These are phyloP conservation scores for Camellia granthamiana DNA, from an alignment of 148 eudicot genomes.

Conservation along the genomic window DNA sequence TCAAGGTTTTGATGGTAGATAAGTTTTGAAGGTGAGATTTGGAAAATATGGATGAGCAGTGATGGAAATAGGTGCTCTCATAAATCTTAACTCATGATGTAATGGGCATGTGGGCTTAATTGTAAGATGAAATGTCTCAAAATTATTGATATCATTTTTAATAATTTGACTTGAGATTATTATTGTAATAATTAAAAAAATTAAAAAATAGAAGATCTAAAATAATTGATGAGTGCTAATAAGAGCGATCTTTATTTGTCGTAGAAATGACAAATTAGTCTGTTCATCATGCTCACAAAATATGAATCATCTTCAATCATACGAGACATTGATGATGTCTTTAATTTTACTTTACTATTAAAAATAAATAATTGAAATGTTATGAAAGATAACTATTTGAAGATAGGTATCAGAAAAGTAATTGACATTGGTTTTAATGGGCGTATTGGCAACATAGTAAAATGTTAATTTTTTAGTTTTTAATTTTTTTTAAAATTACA, in stretches of 20 bases:
- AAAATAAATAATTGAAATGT: not conserved
- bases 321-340: not conserved
- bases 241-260: not conserved
- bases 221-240: not conserved
- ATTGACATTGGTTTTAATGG: not conserved
- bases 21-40: no score
- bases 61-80: no score
- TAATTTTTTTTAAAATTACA: not conserved
- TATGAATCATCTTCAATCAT: not conserved
- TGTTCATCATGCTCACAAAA: not conserved
- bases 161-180: no score
- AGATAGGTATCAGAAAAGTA: not conserved
- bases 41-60: no score
- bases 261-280: not conserved
- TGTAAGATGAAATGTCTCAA: no score
- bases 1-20: no score
- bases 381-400: not conserved
- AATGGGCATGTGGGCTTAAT: no score
- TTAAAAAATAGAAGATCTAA: no score
- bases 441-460: not conserved
- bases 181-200: no score
- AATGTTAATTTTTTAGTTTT: no score
- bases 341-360: not conserved
- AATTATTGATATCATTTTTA: no score
- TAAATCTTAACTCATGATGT: no score